Base-by-base conservation (phyloP, 345 rosid genomes). In the Eucalyptus curtisii region DNA sequence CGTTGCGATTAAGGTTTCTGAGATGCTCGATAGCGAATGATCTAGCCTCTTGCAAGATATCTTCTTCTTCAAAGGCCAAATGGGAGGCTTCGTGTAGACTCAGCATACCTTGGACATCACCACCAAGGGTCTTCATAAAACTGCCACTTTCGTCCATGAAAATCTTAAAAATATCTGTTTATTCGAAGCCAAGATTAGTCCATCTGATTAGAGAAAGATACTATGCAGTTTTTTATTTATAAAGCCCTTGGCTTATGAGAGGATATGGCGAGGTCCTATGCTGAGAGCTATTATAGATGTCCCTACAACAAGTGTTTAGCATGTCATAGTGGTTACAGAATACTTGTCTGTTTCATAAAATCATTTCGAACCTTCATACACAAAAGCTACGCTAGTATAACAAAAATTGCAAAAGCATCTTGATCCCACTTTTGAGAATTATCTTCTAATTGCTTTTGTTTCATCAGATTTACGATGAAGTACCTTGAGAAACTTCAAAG, bases 81-180 rank as follows among this genome's bases (percentile, higher is more conserved):
- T 84, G 59, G 2, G 94, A 89, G 27, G 94, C 93, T 59, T 93
- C 93, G 19, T 93, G 91, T 33, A 93, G 55, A 68, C 91, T 90
- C 71, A 93, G 85, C 45, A 93, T 48, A 82, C 92, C 94, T 57
- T 88, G 49, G 22, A 80, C 27, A 30, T 93, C 94, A 7, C 40
- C 17, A 4, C 52, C 3, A 3, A 80, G 33, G 88, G 22, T 4
- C 8, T 87, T 53, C 85, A 30, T 31, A 88, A 91, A 86, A 6
- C 82, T 49, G 7, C 90, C 92, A 25, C 89, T 30, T 0, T 89
- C 37, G 50, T 91, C 91, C 87, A 82, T 71, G 66, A 94, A 93
- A 8, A 45, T 25, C 17, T 87, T 79, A 31, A 93, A 93, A 8
- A 90, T 88, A 48, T 91, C 94, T 93, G 93, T 30, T 14, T 5